phyloP scores from a whole-genome alignment of 768 basidiomycete species.

The Astraeus odoratus region DNA sequence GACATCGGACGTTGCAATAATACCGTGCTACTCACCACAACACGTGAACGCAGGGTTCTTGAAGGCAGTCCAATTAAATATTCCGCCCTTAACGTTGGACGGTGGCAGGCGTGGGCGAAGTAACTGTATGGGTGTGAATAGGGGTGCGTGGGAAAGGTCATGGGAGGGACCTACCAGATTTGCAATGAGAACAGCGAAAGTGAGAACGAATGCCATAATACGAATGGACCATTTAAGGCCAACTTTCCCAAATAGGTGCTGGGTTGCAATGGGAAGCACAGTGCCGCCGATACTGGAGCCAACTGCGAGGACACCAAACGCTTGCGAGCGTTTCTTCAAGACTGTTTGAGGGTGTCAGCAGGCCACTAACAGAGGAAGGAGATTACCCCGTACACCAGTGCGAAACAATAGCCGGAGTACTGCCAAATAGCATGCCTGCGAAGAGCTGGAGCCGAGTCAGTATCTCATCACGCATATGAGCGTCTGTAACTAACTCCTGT shows the following conservation, averaged over 20 bases:
- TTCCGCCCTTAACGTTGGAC: constrained; percentile 40
- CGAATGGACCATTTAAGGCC: constrained; percentile 70
- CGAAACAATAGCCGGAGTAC: constrained; percentile 14
- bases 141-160: constrained; percentile 17
- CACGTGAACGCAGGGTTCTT: constrained; percentile 16
- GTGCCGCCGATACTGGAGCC: constrained; percentile 63
- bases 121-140: constrained; percentile 6
- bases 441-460: constrained; percentile 8
- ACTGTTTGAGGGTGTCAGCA: not conserved
- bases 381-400: constrained; percentile 19
- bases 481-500: constrained; percentile 14
- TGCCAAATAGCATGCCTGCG: constrained; percentile 19
- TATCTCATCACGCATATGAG: not conserved
- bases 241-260: constrained; percentile 40
- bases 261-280: constrained; percentile 50
- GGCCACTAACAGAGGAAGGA: not conserved
- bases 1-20: not conserved
- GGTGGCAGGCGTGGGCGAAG: constrained; percentile 43
- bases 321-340: constrained; percentile 15
- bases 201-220: constrained; percentile 53
- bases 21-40: not conserved
- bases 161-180: constrained; percentile 32
- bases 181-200: constrained; percentile 39
- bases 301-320: constrained; percentile 52
- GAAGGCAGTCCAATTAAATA: constrained; percentile 47